These are phyloP conservation scores for Coprinopsis strossmayeri DNA, from an alignment of 768 basidiomycete species.

Conservation along the genomic window DNA sequence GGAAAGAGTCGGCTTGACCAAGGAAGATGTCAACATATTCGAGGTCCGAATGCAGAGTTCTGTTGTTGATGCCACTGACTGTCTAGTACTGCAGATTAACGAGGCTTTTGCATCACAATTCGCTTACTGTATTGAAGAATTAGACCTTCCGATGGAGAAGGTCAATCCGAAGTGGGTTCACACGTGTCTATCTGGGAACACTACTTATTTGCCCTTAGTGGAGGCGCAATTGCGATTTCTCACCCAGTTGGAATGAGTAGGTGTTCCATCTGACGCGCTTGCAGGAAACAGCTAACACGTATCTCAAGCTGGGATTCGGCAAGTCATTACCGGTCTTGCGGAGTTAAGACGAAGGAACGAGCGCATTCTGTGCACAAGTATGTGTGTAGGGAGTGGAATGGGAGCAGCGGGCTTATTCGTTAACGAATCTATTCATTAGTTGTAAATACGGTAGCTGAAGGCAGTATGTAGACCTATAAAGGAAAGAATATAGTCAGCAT, in stretches of 20 bases:
- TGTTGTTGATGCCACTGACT: neutral
- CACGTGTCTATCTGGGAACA: neutral
- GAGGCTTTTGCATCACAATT: constrained; percentile 94
- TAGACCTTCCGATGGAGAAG: constrained; percentile 68
- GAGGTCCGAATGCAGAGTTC: constrained; percentile 40
- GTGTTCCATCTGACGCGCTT: constrained; percentile 17
- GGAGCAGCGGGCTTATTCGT: constrained; percentile 79
- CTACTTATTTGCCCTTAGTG: constrained; percentile 35
- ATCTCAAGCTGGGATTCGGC: constrained; percentile 68
- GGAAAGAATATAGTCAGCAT: constrained; percentile 4
- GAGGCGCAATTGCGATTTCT: constrained; percentile 79
- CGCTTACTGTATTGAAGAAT: constrained; percentile 83
- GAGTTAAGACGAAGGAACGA: constrained; percentile 67
- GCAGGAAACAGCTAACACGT: constrained; percentile 10
- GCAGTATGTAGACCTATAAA: neutral
- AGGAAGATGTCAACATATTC: constrained; percentile 71
- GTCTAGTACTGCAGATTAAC: constrained; percentile 50
- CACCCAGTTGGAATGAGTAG: constrained; percentile 83
- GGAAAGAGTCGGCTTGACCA: constrained; percentile 50
- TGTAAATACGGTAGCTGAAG: neutral
- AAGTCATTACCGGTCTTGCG: constrained; percentile 83
- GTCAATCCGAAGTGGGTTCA: constrained; percentile 77
- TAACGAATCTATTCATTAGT: constrained; percentile 42
- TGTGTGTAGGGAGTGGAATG: constrained; percentile 83
- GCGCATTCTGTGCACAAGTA: constrained; percentile 72